Base-by-base conservation (phyloP, 2,329 filamentous ascomycete species). In the Xylariaceae sp. region DNA sequence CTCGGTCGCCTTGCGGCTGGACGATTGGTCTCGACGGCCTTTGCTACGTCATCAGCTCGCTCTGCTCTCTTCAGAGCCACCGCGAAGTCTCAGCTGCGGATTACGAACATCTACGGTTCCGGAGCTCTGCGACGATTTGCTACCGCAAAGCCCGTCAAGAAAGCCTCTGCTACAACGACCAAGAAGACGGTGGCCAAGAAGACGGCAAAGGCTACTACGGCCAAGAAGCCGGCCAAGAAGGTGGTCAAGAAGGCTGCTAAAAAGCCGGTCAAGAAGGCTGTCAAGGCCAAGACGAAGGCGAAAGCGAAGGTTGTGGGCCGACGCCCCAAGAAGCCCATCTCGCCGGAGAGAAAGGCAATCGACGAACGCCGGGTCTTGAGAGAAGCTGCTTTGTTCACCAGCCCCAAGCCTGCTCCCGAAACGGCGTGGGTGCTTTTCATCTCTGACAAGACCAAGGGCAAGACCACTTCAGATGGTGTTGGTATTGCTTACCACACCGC, bases 391-490 rank as follows among this genome's bases (percentile, higher is more conserved):
- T 64, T 81, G 51, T 65, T 75, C 44, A 63, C 67, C 26, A 72
- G 74, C 50, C 73, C 75, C 8, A 67, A 67, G 52, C 12, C 2
- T 26, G 64, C 71, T 50, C 67, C 74, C 6, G 43, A 56, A 2
- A 61, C 47, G 1, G 19, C 67, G 11, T 80, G 75, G 75, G 12
- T 48, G 1, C 45, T 77, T n/a, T 80, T 64, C 53, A 5, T 74
- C 1, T 2, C 53, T 2, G 65, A 75, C 53, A 30, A 62, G 5
- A 54, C 65, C 40, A 70, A 71, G 49, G 60, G 68, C 30, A 43
- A 44, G 34, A 34, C 30, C 32, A 35, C 32, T 35, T 30, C 19
- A 19, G 19, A 19, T 37, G 35, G 35, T 11, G 53, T 47, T 30
- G 4, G 37, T 70, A 5, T 52, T 30, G 2, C 43, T 55, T 1